Percentiles rank a stretch among this genome's conserved stretches.
Evolutionary conservation across 2,329 filamentous ascomycete genomes (phyloP).

Genomic region (Penicillium sp.): DNA sequence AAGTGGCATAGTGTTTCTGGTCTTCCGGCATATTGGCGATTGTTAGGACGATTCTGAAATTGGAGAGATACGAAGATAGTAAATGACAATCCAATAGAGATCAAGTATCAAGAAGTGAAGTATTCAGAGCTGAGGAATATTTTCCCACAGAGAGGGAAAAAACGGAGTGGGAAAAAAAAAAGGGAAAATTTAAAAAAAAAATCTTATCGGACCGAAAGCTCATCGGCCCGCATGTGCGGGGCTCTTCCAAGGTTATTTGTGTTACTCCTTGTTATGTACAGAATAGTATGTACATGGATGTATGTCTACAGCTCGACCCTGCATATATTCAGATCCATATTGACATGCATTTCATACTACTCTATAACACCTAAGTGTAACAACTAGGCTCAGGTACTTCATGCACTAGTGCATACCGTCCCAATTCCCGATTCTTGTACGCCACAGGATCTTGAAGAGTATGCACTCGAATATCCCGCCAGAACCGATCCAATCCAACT

Average conservation of each 20-base stretch:
- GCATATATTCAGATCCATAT: background rate
- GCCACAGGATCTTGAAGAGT: constrained; percentile 65
- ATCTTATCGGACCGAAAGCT: constrained; percentile 7
- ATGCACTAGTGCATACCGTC: constrained; percentile 54
- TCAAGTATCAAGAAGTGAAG: background rate
- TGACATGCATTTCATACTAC: background rate
- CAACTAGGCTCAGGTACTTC: constrained; percentile 59
- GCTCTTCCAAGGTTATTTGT: too few species aligned
- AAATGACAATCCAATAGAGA: background rate
- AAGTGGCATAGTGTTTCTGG: constrained; percentile 84
- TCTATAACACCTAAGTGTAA: constrained; percentile 50
- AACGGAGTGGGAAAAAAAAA: background rate
- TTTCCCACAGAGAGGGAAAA: background rate
- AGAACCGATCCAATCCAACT: constrained; percentile 63
- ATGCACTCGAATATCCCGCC: constrained; percentile 65
- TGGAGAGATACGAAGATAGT: background rate
- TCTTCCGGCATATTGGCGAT: constrained; percentile 58
- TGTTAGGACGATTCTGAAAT: background rate
- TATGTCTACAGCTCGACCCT: background rate
- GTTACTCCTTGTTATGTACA: background rate
- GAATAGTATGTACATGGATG: too few species aligned
- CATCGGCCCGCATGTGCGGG: constrained; percentile 9
- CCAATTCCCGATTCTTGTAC: constrained; percentile 64
- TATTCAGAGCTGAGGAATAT: background rate
- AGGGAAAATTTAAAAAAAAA: constrained; percentile 6